Conservation (phyloP, 1,284 basidiomycete genomes). For the Pseudozyma thailandica region DNA sequence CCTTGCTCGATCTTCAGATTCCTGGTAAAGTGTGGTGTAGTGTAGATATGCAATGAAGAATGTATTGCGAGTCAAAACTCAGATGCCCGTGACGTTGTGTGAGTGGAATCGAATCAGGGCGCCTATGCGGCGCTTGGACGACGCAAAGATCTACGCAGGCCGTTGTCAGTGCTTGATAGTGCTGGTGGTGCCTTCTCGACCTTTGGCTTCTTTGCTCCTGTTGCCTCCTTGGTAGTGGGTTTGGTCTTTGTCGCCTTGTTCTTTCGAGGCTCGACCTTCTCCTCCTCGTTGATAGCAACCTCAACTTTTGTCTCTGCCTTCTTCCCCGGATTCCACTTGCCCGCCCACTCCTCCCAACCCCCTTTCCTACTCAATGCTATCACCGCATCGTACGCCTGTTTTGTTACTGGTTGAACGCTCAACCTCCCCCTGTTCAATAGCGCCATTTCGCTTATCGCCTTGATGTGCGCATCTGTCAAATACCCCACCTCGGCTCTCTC, state of each 20-base stretch:
- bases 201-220: slow-evolving; percentile 15
- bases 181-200: background rate
- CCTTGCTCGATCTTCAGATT: too few species aligned
- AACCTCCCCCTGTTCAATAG: slow-evolving; percentile 84
- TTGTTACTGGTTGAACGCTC: slow-evolving; percentile 81
- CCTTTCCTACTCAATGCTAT: slow-evolving; percentile 77
- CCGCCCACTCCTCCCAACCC: slow-evolving; percentile 69
- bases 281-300: background rate
- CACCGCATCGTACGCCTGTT: slow-evolving; percentile 78
- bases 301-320: background rate
- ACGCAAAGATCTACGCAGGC: slow-evolving; percentile 28
- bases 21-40: too few species aligned
- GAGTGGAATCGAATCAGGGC: too few species aligned
- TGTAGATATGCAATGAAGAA: too few species aligned
- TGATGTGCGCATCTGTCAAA: slow-evolving; percentile 61
- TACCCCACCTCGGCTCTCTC: slow-evolving; percentile 72
- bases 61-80: too few species aligned
- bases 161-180: slow-evolving; percentile 2
- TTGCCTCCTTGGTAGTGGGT: background rate
- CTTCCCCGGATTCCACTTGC: slow-evolving; percentile 54
- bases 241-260: background rate
- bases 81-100: background rate
- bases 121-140: slow-evolving; percentile 4
- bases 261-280: background rate
- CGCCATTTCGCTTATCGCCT: slow-evolving; percentile 76